phyloP scores from a whole-genome alignment of 1,284 basidiomycete genomes.

The Crepidotus sp. region DNA sequence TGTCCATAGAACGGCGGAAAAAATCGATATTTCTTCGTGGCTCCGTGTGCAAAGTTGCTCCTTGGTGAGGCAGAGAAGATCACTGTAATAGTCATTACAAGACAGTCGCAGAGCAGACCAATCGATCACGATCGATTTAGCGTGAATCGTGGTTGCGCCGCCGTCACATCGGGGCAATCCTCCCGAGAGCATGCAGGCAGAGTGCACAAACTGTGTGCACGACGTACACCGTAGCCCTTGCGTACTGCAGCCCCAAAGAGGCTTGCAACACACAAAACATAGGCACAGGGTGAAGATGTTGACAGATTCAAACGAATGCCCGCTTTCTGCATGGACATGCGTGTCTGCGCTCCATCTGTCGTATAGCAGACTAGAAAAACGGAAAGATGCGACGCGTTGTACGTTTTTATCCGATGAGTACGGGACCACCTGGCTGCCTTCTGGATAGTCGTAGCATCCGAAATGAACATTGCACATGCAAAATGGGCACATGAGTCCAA shows the following conservation, averaged over 20 bases:
- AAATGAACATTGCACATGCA: constrained; percentile 62
- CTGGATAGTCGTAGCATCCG: constrained; percentile 64
- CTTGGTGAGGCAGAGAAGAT: constrained; percentile 35
- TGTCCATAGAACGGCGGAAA: constrained; percentile 49
- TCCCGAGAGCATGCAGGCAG: constrained; percentile 34
- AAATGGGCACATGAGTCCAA: constrained; percentile 56
- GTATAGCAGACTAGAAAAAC: constrained; percentile 46
- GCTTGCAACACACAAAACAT: constrained; percentile 56
- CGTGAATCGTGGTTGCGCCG: constrained; percentile 25
- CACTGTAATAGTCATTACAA: constrained; percentile 43
- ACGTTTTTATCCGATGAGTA: constrained; percentile 41
- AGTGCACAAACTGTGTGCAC: constrained; percentile 59
- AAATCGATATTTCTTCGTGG: constrained; percentile 63
- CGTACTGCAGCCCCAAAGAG: constrained; percentile 60
- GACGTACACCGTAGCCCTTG: constrained; percentile 58
- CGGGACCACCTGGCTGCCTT: constrained; percentile 48
- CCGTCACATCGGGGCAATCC: constrained; percentile 9
- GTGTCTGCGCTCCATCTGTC: constrained; percentile 23
- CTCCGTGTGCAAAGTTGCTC: constrained; percentile 37
- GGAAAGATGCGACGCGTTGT: constrained; percentile 50
- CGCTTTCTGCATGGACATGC: constrained; percentile 24
- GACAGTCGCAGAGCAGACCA: constrained; percentile 42
- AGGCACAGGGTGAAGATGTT: constrained; percentile 67
- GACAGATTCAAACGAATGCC: constrained; percentile 45
- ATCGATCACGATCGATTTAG: constrained; percentile 43